Percentiles rank a stretch among this genome's conserved stretches.
These are phyloP conservation scores for Suillus weaverae DNA, from an alignment of 768 basidiomycete genomes.

Conservation along the genomic window DNA sequence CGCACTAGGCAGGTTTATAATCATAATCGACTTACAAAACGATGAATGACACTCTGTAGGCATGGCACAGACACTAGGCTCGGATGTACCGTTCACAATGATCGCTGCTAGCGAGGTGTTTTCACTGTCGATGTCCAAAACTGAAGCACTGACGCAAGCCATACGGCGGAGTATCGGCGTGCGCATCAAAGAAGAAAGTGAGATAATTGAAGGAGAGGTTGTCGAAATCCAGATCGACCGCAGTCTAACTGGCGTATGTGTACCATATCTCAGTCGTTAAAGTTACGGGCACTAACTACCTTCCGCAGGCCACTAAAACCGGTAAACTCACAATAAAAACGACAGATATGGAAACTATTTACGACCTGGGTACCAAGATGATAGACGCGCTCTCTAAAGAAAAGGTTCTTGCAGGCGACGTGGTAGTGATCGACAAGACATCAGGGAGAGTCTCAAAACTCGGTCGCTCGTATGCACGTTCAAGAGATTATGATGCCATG, in stretches of 20 bases:
- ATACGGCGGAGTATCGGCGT: conserved; percentile 96
- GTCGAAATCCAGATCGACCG: conserved; percentile 99
- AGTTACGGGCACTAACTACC: neutral
- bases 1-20: conserved; percentile 73
- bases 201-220: conserved; percentile 96
- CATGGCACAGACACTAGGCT: conserved; percentile 93
- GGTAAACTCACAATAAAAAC: conserved; percentile 97
- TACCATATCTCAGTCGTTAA: neutral
- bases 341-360: conserved; percentile 99
- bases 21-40: neutral
- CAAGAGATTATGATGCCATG: conserved; percentile 98
- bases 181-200: conserved; percentile 95
- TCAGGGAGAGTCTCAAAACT: conserved; percentile 96
- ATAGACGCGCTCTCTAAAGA: conserved; percentile 97
- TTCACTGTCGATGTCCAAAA: conserved; percentile 97
- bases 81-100: conserved; percentile 97
- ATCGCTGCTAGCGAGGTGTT: conserved; percentile 98
- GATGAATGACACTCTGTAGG: conserved; percentile 44
- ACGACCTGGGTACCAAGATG: conserved; percentile 99
- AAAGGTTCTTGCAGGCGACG: conserved; percentile 93
- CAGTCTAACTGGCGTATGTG: conserved; percentile 86
- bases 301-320: conserved; percentile 88
- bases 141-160: conserved; percentile 95
- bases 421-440: conserved; percentile 96
- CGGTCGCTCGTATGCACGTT: conserved; percentile 94